Evolutionary conservation across 1,139 yeast genomes (phyloP).

Genomic region (Lodderomyces pseudojiufengensis): DNA sequence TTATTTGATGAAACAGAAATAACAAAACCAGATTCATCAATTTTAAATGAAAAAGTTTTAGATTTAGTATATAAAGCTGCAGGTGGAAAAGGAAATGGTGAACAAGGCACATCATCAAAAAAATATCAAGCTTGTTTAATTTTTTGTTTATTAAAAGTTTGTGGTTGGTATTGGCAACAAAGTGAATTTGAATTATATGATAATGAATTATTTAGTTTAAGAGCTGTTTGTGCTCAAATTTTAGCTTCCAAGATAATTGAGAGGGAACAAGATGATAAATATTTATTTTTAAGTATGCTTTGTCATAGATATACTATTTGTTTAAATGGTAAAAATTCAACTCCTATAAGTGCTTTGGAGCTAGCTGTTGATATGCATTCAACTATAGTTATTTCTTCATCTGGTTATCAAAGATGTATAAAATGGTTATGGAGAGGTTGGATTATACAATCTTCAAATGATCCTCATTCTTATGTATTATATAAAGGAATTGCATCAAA

Average conservation of each 20-base stretch:
- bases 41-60: constrained; percentile 58
- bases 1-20: constrained; percentile 51
- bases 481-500: constrained; percentile 60
- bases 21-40: constrained; percentile 55
- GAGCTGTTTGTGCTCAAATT: constrained; percentile 69
- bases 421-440: constrained; percentile 94
- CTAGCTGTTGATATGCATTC: constrained; percentile 85
- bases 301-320: constrained; percentile 72
- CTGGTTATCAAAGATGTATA: constrained; percentile 82
- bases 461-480: constrained; percentile 65
- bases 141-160: constrained; percentile 70
- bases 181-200: constrained; percentile 62
- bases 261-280: constrained; percentile 50
- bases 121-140: constrained; percentile 66
- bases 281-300: constrained; percentile 69
- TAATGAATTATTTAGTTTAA: constrained; percentile 54
- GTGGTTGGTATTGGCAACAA: constrained; percentile 71
- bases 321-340: constrained; percentile 57
- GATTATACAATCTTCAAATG: constrained; percentile 73
- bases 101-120: constrained; percentile 50
- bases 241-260: constrained; percentile 72
- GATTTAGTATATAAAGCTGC: constrained; percentile 68
- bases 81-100: constrained; percentile 71
- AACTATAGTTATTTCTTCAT: constrained; percentile 68
- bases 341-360: constrained; percentile 71